Evolutionary conservation across 2,329 filamentous ascomycete species (phyloP), one percentile per base, ranked within the genome.

Genomic region (Aspergillus brasiliensis): DNA sequence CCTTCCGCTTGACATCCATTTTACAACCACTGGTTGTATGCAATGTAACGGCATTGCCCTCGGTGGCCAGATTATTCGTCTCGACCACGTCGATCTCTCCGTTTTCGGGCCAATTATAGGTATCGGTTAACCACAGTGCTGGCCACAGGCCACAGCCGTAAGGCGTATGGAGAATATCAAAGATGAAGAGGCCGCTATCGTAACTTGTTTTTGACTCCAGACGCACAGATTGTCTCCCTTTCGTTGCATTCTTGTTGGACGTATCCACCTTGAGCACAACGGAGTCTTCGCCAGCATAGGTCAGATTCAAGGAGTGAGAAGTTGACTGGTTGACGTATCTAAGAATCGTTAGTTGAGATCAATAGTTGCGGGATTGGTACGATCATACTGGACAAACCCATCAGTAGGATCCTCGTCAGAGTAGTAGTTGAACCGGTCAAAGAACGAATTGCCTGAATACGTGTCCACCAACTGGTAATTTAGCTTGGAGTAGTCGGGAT

Each of bases 81-180:
- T 88, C 86, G 72, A 88, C 80, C 23, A 88, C 69, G 69, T 88
- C 86, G 61, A 88, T 88, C 72, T 90, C 88, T 60, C 87, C 87
- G 63, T 88, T 80, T 5, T 71, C 66, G 3, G 88, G 87, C 88
- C 87, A 88, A 75, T 87, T 82, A 65, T 71, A 74, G 0, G 80
- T 76, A 70, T 90, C 88, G 0, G 81, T 80, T 6, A 90, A 78
- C 88, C 88, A 90, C 10, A 91, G 80, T 0, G 88, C 82, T 2
- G 86, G 85, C 88, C 85, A 90, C 21, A 82, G 86, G 3, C 81
- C 86, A 68, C 87, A 89, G 44, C 86, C 87, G 66, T 80, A 84
- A 0, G 87, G 87, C 0, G 84, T 84, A 73, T 89, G 87, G 61
- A 82, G 80, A 64, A 89, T 79, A 68, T 89, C 86, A 67, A 89